A percentile compares a stretch with the other conserved stretches of the same genome.
Conservation (phyloP, 352 stramenopile genomes). For the Paralagenidium karlingii region DNA sequence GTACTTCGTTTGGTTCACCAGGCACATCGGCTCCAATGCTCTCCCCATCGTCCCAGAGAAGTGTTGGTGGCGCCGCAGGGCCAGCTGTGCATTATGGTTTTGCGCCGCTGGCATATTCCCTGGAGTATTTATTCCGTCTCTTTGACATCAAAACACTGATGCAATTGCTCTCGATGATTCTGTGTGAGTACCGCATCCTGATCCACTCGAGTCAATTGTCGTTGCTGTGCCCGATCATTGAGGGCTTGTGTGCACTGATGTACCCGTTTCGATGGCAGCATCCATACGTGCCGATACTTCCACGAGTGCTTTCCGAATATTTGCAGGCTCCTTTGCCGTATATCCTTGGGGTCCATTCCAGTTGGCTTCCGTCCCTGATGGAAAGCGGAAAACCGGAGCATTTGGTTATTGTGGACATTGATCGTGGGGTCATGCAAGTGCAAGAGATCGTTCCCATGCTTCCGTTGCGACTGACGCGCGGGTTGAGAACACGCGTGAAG, state of each 20-base stretch:
- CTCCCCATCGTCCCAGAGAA: background rate
- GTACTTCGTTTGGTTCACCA: too few species aligned
- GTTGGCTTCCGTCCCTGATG: conserved; percentile 47
- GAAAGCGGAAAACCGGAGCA: conserved; percentile 64
- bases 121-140: conserved; percentile 50
- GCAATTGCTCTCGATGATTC: conserved; percentile 42
- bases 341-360: conserved; percentile 66
- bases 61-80: background rate
- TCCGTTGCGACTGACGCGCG: conserved; percentile 28
- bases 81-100: conserved; percentile 28
- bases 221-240: conserved; percentile 53
- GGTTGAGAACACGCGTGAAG: conserved; percentile 36
- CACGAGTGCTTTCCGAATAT: conserved; percentile 71
- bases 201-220: conserved; percentile 68
- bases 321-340: conserved; percentile 73
- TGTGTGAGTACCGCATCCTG: conserved; percentile 72
- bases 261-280: conserved; percentile 82
- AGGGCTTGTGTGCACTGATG: conserved; percentile 63
- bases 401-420: conserved; percentile 70
- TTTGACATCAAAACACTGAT: conserved; percentile 69
- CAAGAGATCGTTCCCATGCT: conserved; percentile 38
- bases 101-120: conserved; percentile 54
- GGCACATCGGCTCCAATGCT: background rate
- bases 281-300: conserved; percentile 72
- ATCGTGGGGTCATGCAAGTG: conserved; percentile 46